Evolutionary conservation across 2,329 filamentous ascomycete genomes (phyloP), one percentile per base, ranked within the genome.

Genomic region (Chrysoporthe deuterocubensis): DNA sequence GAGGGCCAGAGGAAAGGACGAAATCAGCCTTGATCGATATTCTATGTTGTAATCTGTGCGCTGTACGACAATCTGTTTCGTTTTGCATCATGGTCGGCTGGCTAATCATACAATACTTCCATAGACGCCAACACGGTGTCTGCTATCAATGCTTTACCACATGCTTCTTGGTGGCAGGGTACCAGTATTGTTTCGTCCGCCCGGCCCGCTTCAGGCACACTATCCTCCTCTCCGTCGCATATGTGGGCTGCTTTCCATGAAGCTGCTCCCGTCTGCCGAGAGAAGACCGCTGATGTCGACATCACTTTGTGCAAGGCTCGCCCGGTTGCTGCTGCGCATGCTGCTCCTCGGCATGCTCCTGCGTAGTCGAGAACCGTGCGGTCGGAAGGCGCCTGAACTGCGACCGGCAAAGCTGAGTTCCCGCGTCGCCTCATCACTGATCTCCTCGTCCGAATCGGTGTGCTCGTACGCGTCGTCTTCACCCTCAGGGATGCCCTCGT

Each of bases 391-490:
- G 18, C 59, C 56, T 40, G 46, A 62, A 16, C 58, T 67, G 5
- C 58, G 64, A 50, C 67, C 62, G 6, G 52, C 62, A 52, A 72
- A 73, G 67, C 72, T 76, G 0, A 79, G 73, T 2, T 81, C 77
- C 11, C 75, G 75, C 8, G 75, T 76, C 18, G 75, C 75, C 13
- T 81, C 78, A 6, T 81, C 80, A 68, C 79, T 84, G 63, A 89
- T 72, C 63, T 89, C 89, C 9, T 84, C 90, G 71, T 93, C 91
- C 2, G 90, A 91, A 78, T 93, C 91, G 9, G 91, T 93, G 75
- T 93, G 91, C 80, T 94, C 91, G 80, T 93, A 93, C 72, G 32
- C 21, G 4, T 87, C 86, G 37, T 83, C 87, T 74, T 81, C 86
- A 11, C 84, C 88, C 69, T 91, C 89, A 26, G 90, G 90, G 46